Base-by-base conservation (phyloP, 768 basidiomycete genomes). In the Leccinum olivaceopallidum region DNA sequence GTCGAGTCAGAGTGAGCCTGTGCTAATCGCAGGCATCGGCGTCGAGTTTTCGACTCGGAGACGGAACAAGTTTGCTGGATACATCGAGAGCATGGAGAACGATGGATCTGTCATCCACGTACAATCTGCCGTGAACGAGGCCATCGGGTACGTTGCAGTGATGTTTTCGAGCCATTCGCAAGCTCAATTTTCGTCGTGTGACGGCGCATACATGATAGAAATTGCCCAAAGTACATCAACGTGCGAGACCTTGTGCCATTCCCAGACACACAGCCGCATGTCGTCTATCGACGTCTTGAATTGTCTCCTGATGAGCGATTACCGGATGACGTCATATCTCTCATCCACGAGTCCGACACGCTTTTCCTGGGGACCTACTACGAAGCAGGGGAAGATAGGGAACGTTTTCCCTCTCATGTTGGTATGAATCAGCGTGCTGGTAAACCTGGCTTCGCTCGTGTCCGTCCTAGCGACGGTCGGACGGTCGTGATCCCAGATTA, bases 361-460 rank as follows among this genome's bases (percentile, higher is more conserved):
- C 77, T 82, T 8, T 89, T 84, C 66, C 60, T 89, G 47, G 86
- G 85, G 5, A 83, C 85, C 1, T 76, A 78, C 1, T 85, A 86
- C 62, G 62, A 72, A 2, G 80, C 83, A 5, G 55, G 61, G 4
- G 58, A 71, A 12, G 80, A 84, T 18, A 69, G 67, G 1, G 55
- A 65, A 13, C 67, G 53, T 4, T 81, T 76, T 62, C 82, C 83
- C 0, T 85, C 86, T 1, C 87, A 88, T 64, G 65, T 86, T 7
- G 88, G 87, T 32, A 85, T 85, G 78, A 89, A 89, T 59, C 83
- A 86, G 32, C 84, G 88, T 5, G 86, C 84, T 4, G 88, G 88
- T 2, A 75, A 77, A 34, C 78, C 79, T 20, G 87, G 88, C 0
- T 88, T 87, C 66, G 75, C 84, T 1, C 84, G 87, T 13, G 80